phyloP scores from a whole-genome alignment of 306 rosid genomes.

The Ammopiptanthus mongolicus region DNA sequence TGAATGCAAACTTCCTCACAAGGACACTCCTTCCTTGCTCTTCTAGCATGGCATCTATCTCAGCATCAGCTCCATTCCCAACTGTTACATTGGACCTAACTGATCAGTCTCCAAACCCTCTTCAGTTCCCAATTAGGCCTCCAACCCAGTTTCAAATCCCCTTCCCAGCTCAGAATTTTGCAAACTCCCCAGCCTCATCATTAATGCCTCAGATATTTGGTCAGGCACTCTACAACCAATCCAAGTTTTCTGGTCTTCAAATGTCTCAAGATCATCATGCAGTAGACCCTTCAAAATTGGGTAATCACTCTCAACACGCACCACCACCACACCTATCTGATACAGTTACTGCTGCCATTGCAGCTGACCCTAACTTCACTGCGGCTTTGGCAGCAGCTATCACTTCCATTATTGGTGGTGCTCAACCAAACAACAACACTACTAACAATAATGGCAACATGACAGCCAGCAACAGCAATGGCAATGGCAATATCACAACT shows the following conservation, averaged over 20 bases:
- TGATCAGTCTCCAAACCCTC: constrained; percentile 51
- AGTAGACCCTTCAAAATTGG: constrained; percentile 20
- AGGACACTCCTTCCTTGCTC: constrained; percentile 59
- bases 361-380: constrained; percentile 64
- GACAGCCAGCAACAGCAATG: not conserved
- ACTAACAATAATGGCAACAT: not conserved
- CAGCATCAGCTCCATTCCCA: constrained; percentile 89
- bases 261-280: constrained; percentile 37
- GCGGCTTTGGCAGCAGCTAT: constrained; percentile 67
- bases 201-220: constrained; percentile 52
- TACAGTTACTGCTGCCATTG: constrained; percentile 57
- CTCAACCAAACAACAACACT: constrained; percentile 28
- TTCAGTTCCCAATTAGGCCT: constrained; percentile 36
- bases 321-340: constrained; percentile 28
- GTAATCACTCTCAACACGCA: not conserved
- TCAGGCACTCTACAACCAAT: constrained; percentile 54
- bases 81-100: constrained; percentile 84
- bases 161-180: constrained; percentile 34
- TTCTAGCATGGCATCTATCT: constrained; percentile 78
- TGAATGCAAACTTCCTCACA: constrained; percentile 52
- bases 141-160: constrained; percentile 41
- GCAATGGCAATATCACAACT: constrained; percentile 9
- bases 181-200: constrained; percentile 27
- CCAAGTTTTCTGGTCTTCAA: constrained; percentile 66
- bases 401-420: constrained; percentile 50